A percentile compares a stretch with the other conserved stretches of the same genome.
Conservation (phyloP, 2,329 filamentous ascomycete species). For the Aspergillus amoenus region DNA sequence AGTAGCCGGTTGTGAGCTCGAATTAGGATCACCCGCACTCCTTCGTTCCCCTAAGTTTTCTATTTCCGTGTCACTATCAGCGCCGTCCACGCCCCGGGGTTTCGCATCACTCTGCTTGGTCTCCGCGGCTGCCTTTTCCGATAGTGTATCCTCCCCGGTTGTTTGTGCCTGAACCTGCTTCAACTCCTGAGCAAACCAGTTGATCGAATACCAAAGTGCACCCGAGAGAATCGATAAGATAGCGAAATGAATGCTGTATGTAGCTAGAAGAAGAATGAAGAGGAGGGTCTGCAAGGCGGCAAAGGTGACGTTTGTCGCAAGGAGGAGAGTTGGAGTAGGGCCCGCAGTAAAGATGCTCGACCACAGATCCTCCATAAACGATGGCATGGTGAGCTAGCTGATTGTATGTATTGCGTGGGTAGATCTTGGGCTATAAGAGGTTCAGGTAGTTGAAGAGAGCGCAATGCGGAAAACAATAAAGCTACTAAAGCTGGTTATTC, state of each 20-base stretch:
- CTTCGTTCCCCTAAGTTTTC: conserved; percentile 29
- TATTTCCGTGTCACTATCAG: conserved; percentile 48
- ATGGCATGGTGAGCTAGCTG: conserved; percentile 37
- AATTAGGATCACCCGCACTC: conserved; percentile 12
- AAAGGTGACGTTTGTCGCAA: conserved; percentile 89
- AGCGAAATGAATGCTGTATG: conserved; percentile 84
- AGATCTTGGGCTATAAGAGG: neutral
- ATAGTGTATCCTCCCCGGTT: conserved; percentile 42
- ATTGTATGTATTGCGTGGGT: neutral
- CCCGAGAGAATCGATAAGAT: conserved; percentile 76
- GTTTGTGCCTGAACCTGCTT: conserved; percentile 51
- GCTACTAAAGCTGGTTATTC: neutral
- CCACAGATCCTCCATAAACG: conserved; percentile 75
- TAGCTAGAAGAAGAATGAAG: conserved; percentile 71
- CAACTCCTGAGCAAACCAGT: conserved; percentile 85
- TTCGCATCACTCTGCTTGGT: conserved; percentile 22
- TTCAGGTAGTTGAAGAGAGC: neutral
- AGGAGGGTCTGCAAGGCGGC: conserved; percentile 80
- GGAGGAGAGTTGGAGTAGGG: conserved; percentile 79
- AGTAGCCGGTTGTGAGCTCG: conserved; percentile 19
- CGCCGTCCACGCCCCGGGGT: conserved; percentile 28
- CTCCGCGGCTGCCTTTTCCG: conserved; percentile 38
- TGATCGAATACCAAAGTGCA: conserved; percentile 88
- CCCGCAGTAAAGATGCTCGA: conserved; percentile 91
- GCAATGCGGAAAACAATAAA: neutral